Evolutionary conservation across 805 yeast species (phyloP).

Genomic region (Hanseniaspora thailandica): DNA sequence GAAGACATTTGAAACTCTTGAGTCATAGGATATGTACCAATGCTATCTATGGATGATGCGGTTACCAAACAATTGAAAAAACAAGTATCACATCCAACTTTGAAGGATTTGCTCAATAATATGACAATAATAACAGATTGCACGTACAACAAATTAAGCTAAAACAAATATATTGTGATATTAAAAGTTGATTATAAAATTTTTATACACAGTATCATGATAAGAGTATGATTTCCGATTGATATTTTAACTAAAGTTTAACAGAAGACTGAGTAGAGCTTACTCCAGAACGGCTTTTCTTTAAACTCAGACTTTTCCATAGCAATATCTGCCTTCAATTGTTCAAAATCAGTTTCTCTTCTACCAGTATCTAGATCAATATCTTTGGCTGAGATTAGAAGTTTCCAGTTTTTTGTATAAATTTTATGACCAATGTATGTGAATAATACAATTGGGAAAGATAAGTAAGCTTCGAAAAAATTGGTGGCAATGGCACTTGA

Average conservation of each 20-base stretch:
- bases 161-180: too few species aligned
- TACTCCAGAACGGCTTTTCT: conserved; percentile 38
- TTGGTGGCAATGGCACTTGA: conserved; percentile 29
- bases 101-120: too few species aligned
- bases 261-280: conserved; percentile 39
- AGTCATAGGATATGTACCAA: too few species aligned
- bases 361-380: conserved; percentile 55
- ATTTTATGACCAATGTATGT: conserved; percentile 49
- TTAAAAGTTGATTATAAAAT: too few species aligned
- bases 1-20: too few species aligned
- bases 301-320: conserved; percentile 37
- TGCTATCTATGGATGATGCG: too few species aligned
- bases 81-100: too few species aligned
- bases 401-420: conserved; percentile 35
- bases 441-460: conserved; percentile 49
- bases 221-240: too few species aligned
- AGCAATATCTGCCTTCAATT: conserved; percentile 40
- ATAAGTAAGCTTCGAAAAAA: conserved; percentile 58
- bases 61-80: too few species aligned
- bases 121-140: too few species aligned
- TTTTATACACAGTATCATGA: not conserved
- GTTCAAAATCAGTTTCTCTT: conserved; percentile 44
- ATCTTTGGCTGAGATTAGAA: conserved; percentile 36
- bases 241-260: conserved; percentile 21
- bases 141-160: too few species aligned